These are phyloP conservation scores for Rhizodiscina lignyota DNA, from an alignment of 495 filamentous ascomycete genomes.

Conservation along the genomic window DNA sequence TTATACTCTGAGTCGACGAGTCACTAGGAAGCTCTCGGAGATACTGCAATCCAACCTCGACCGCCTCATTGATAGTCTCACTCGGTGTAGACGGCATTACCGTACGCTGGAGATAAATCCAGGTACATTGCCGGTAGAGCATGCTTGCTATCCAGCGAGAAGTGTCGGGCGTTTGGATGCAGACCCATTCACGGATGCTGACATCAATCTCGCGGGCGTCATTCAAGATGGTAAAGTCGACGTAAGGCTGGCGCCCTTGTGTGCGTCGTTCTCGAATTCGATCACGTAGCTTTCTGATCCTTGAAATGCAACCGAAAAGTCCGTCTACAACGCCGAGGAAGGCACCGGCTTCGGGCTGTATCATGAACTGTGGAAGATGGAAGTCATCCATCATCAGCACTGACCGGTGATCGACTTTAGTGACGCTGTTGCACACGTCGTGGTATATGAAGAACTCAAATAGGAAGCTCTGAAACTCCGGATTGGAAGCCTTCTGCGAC, in stretches of 20 bases:
- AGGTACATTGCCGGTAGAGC: conserved; percentile 78
- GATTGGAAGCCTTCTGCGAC: conserved; percentile 24
- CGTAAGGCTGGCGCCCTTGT: conserved; percentile 45
- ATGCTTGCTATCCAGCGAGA: conserved; percentile 60
- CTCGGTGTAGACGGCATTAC: conserved; percentile 58
- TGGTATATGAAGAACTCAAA: conserved; percentile 90
- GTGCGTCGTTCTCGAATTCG: conserved; percentile 51
- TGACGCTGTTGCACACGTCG: conserved; percentile 66
- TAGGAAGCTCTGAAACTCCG: conserved; percentile 45
- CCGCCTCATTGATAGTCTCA: conserved; percentile 51
- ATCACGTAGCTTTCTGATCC: conserved; percentile 66
- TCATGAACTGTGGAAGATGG: conserved; percentile 49
- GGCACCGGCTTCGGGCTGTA: conserved; percentile 54
- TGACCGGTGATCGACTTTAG: conserved; percentile 41
- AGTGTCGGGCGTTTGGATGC: conserved; percentile 50
- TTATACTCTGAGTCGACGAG: conserved; percentile 52
- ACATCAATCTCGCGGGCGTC: conserved; percentile 64
- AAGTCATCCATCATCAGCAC: conserved; percentile 42
- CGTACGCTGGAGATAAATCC: conserved; percentile 79
- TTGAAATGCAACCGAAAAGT: conserved; percentile 62
- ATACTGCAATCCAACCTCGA: conserved; percentile 60
- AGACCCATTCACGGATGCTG: conserved; percentile 60
- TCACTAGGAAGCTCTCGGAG: conserved; percentile 44
- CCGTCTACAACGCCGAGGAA: conserved; percentile 80
- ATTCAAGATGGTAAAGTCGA: conserved; percentile 59